A percentile compares a stretch with the other conserved stretches of the same genome.
These are phyloP conservation scores for Pisolithus microcarpus DNA, from an alignment of 768 basidiomycete species.

Conservation along the genomic window DNA sequence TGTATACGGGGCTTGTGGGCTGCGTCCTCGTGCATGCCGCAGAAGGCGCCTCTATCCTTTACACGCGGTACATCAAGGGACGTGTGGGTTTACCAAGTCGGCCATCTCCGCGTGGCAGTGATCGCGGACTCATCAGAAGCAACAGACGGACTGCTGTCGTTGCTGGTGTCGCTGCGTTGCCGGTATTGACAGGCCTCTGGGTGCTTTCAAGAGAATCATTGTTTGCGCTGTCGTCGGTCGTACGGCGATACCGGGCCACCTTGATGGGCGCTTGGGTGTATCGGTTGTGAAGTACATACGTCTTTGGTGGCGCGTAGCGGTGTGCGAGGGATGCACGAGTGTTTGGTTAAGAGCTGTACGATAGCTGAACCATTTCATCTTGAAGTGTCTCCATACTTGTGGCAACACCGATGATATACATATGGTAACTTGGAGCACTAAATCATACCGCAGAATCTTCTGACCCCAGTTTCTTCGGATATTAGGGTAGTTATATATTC, in stretches of 20 bases:
- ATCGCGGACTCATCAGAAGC: not conserved
- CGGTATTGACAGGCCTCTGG: constrained; percentile 51
- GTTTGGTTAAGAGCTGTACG: no score
- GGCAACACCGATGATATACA: no score
- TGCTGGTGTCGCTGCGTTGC: constrained; percentile 34
- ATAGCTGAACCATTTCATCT: no score
- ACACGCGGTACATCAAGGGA: constrained; percentile 30
- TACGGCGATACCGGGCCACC: constrained; percentile 44
- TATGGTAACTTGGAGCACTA: no score
- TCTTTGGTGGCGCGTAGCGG: no score
- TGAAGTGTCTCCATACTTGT: no score
- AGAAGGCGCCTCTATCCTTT: constrained; percentile 52
- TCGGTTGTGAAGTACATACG: constrained; percentile 26
- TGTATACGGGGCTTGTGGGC: constrained; percentile 57
- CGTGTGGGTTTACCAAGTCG: not conserved
- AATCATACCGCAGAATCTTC: no score
- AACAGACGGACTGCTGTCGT: constrained; percentile 22
- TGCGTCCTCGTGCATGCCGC: constrained; percentile 52
- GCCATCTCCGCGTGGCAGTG: not conserved
- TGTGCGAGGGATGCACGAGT: no score
- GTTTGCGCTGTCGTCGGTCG: constrained; percentile 46
- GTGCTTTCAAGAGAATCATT: constrained; percentile 49
- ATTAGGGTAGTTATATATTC: no score
- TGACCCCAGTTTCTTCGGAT: no score
- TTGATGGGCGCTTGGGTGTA: constrained; percentile 43